A percentile compares a stretch with the other conserved stretches of the same genome.
These are phyloP conservation scores for Nectriaceae sp. DNA, from an alignment of 2,329 filamentous ascomycete species.

Conservation along the genomic window DNA sequence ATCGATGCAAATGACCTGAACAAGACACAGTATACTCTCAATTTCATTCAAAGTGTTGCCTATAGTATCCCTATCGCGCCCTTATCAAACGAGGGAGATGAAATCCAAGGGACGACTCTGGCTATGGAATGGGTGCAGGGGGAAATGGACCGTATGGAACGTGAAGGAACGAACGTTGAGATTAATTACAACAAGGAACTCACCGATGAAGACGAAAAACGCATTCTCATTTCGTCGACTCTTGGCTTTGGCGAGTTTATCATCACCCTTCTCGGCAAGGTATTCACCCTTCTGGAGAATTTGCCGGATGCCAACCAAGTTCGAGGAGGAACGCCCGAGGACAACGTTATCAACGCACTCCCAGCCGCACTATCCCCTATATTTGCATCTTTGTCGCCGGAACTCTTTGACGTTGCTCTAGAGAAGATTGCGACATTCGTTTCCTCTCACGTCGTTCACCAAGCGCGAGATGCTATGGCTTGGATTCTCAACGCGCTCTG, in stretches of 20 bases:
- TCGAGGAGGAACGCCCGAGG: conserved; percentile 88
- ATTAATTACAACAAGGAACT: conserved; percentile 84
- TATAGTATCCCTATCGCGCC: conserved; percentile 95
- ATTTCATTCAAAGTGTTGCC: conserved; percentile 92
- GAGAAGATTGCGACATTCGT: conserved; percentile 93
- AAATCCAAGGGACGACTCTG: conserved; percentile 71
- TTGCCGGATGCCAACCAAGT: conserved; percentile 87
- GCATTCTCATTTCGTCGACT: conserved; percentile 89
- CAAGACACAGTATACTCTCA: conserved; percentile 92
- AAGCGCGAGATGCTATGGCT: conserved; percentile 95
- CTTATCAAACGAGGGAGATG: conserved; percentile 59
- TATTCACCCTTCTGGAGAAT: conserved; percentile 95
- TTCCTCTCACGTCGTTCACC: conserved; percentile 91
- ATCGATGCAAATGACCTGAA: conserved; percentile 98
- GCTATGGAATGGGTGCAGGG: conserved; percentile 93
- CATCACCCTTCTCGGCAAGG: conserved; percentile 84
- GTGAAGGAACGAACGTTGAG: conserved; percentile 79
- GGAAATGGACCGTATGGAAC: conserved; percentile 92
- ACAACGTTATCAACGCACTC: conserved; percentile 94
- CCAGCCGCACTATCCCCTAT: conserved; percentile 89
- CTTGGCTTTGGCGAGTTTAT: conserved; percentile 93
- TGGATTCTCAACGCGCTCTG: conserved; percentile 97
- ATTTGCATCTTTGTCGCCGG: conserved; percentile 86
- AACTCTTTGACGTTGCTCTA: conserved; percentile 88
- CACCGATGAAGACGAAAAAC: conserved; percentile 81